Evolutionary conservation across 1,284 basidiomycete genomes (phyloP).

Genomic region (Ustilago nuda): DNA sequence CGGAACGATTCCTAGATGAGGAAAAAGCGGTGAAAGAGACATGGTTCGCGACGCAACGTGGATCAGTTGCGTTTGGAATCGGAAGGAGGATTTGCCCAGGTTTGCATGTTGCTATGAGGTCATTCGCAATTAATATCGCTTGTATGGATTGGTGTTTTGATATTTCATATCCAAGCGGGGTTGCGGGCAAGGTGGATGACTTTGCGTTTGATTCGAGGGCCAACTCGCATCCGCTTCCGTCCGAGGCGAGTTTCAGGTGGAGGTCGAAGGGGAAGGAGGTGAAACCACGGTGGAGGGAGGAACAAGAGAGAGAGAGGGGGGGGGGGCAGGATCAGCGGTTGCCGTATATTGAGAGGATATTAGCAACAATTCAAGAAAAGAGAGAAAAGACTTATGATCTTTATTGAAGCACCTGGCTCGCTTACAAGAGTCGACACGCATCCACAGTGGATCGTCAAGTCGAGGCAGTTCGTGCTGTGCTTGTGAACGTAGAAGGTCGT

Average conservation of each 20-base stretch:
- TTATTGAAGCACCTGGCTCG: constrained; percentile 14
- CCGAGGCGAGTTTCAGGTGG: constrained; percentile 16
- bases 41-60: constrained; percentile 42
- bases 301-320: neutral
- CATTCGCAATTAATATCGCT: constrained; percentile 68
- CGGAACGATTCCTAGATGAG: constrained; percentile 47
- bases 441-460: constrained; percentile 11
- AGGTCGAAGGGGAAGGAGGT: constrained; percentile 3
- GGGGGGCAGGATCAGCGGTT: no score
- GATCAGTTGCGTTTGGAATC: constrained; percentile 63
- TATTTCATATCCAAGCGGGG: constrained; percentile 34
- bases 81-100: constrained; percentile 69
- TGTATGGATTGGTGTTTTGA: constrained; percentile 69
- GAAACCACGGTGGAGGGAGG: constrained; percentile 7
- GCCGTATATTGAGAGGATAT: no score
- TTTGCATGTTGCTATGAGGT: constrained; percentile 69
- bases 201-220: constrained; percentile 42
- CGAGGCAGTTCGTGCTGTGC: neutral
- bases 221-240: constrained; percentile 48
- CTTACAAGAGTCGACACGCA: constrained; percentile 16
- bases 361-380: no score
- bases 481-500: constrained; percentile 5
- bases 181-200: constrained; percentile 26
- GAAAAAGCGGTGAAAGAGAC: constrained; percentile 28
- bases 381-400: constrained; percentile 21